phyloP scores from a whole-genome alignment of 352 stramenopile species.

The Pythium coloratum region DNA sequence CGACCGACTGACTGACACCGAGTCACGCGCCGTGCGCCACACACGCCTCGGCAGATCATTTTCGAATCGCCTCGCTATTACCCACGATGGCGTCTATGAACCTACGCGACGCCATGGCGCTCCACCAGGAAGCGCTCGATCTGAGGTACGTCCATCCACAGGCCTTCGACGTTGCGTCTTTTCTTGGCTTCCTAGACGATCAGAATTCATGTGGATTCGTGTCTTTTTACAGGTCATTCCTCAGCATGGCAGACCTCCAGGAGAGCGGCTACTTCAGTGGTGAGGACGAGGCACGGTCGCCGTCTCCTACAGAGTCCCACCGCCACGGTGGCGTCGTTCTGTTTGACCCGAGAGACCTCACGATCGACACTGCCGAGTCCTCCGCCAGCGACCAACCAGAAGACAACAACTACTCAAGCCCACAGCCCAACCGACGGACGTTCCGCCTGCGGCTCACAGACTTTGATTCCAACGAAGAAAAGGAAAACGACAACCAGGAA shows the following conservation, averaged over 20 bases:
- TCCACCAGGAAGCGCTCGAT: constrained; percentile 25
- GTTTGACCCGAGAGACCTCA: constrained; percentile 20
- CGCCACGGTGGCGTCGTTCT: constrained; percentile 24
- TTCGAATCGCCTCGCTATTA: neutral
- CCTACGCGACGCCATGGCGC: constrained; percentile 20
- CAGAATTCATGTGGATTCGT: neutral
- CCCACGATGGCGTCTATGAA: constrained; percentile 18
- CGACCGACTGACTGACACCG: neutral
- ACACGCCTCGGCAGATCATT: neutral
- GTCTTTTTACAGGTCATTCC: constrained; percentile 9
- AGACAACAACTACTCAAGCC: neutral
- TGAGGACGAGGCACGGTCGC: constrained; percentile 16
- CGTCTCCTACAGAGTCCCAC: constrained; percentile 17
- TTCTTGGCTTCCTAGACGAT: neutral
- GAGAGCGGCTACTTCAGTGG: neutral
- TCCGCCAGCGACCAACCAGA: neutral
- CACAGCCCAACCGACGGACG: neutral
- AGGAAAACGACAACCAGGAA: constrained; percentile 20
- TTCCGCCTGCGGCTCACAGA: constrained; percentile 14
- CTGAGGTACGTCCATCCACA: constrained; percentile 8
- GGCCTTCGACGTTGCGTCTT: neutral
- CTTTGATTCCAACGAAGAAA: constrained; percentile 4
- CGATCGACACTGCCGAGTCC: neutral
- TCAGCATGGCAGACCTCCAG: neutral
- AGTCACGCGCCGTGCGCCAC: neutral